Percentiles rank a stretch among this genome's conserved stretches.
Conservation (phyloP, 345 rosid species). For the Salix exigua region DNA sequence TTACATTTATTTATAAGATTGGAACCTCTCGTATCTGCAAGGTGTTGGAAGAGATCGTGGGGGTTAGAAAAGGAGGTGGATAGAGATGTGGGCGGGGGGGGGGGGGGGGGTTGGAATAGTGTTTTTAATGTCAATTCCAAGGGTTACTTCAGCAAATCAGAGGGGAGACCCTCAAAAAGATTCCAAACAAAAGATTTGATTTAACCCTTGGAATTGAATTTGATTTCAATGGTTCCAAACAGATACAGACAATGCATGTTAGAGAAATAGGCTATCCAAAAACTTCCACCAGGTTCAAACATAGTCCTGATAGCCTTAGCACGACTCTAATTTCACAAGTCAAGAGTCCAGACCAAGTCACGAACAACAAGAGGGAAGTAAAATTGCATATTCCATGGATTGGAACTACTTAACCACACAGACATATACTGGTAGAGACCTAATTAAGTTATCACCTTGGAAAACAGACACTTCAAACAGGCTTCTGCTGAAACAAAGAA, state of each 20-base stretch:
- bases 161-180: too few relatives aligned
- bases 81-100: too few relatives aligned
- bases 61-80: too few relatives aligned
- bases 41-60: too few relatives aligned
- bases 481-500: slow-evolving; percentile 8
- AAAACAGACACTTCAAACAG: slow-evolving; percentile 11
- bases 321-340: not conserved
- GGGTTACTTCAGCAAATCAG: too few relatives aligned
- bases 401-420: slow-evolving; percentile 3
- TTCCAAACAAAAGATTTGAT: too few relatives aligned
- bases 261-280: not conserved
- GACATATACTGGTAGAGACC: slow-evolving; percentile 18
- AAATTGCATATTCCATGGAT: slow-evolving; percentile 1
- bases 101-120: too few relatives aligned
- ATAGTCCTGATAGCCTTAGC: not conserved
- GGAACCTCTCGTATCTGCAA: too few relatives aligned
- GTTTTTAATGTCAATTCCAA: too few relatives aligned
- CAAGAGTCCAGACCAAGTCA: slow-evolving; percentile 2
- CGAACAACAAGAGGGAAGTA: not conserved
- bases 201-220: too few relatives aligned
- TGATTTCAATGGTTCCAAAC: too few relatives aligned
- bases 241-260: not conserved
- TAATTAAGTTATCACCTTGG: not conserved
- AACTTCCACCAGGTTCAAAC: not conserved
- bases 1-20: too few relatives aligned